A percentile compares a stretch with the other conserved stretches of the same genome.
Evolutionary conservation across 345 rosid genomes (phyloP).

Genomic region (Eucalyptus curtisii): DNA sequence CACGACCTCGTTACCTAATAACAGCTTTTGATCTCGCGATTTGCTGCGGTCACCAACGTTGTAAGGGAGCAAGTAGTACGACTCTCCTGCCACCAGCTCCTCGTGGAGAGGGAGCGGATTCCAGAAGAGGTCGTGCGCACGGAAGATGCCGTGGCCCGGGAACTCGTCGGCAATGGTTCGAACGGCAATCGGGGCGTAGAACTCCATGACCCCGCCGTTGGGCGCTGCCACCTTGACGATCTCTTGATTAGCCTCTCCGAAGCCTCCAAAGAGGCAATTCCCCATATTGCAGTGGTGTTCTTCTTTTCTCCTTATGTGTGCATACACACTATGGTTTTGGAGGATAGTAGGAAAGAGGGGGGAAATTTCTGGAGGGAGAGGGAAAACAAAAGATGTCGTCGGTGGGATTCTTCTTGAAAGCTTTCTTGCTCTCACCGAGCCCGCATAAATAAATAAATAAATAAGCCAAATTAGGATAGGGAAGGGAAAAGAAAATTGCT

Average conservation of each 20-base stretch:
- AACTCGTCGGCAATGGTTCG: slow-evolving; percentile 42
- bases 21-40: not conserved
- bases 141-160: slow-evolving; percentile 55
- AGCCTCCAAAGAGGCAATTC: slow-evolving; percentile 72
- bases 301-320: not conserved
- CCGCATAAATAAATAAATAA: not conserved
- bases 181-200: slow-evolving; percentile 41
- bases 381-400: not conserved
- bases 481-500: not conserved
- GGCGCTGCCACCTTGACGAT: slow-evolving; percentile 41
- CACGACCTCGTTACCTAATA: slow-evolving; percentile 3
- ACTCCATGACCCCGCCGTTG: slow-evolving; percentile 57
- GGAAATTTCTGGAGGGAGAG: not conserved
- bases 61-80: slow-evolving; percentile 54
- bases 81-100: slow-evolving; percentile 34
- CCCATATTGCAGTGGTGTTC: slow-evolving; percentile 28
- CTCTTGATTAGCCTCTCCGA: slow-evolving; percentile 12
- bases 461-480: not conserved
- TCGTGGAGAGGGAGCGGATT: slow-evolving; percentile 34
- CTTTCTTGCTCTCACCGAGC: not conserved
- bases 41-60: not conserved
- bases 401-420: slow-evolving; percentile 27
- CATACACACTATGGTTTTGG: not conserved
- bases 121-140: slow-evolving; percentile 34
- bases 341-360: not conserved